Evolutionary conservation across 1,139 yeast genomes (phyloP).

Genomic region (Lizanozyma gosingica): DNA sequence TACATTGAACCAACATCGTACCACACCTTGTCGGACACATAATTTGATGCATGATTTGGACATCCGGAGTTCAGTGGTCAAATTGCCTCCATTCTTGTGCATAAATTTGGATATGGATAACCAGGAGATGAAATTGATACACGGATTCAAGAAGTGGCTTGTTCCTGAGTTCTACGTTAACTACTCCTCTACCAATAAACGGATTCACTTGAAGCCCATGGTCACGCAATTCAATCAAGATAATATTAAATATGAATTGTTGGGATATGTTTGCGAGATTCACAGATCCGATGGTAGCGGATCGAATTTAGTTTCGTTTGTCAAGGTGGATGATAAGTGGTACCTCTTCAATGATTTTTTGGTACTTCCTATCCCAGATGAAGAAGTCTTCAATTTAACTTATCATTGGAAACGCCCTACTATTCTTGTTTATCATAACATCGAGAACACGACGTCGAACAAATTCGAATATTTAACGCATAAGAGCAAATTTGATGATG

Average conservation of each 20-base stretch:
- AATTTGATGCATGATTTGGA: conserved; percentile 38
- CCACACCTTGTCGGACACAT: conserved; percentile 11
- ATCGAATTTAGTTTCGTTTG: conserved; percentile 49
- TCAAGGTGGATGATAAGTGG: conserved; percentile 59
- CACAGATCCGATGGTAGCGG: conserved; percentile 42
- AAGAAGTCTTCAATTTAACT: conserved; percentile 58
- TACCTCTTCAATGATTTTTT: conserved; percentile 84
- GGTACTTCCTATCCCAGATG: conserved; percentile 67
- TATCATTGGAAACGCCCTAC: conserved; percentile 82
- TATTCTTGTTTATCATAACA: conserved; percentile 56
- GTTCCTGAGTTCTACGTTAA: conserved; percentile 48
- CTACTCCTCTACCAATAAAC: conserved; percentile 16
- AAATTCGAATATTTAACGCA: conserved; percentile 31
- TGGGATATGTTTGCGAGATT: conserved; percentile 64
- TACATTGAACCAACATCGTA: conserved; percentile 17
- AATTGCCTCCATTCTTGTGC: conserved; percentile 60
- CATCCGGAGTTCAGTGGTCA: conserved; percentile 37
- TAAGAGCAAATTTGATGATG: conserved; percentile 43
- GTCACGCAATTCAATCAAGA: conserved; percentile 22
- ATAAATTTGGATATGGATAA: conserved; percentile 48
- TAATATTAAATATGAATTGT: conserved; percentile 43
- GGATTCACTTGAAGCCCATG: conserved; percentile 27
- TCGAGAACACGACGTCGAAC: conserved; percentile 12
- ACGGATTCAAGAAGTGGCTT: conserved; percentile 46
- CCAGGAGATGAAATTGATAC: conserved; percentile 34